Conservation (phyloP, 2,329 filamentous ascomycete species). For the Sporothrix humicola region DNA sequence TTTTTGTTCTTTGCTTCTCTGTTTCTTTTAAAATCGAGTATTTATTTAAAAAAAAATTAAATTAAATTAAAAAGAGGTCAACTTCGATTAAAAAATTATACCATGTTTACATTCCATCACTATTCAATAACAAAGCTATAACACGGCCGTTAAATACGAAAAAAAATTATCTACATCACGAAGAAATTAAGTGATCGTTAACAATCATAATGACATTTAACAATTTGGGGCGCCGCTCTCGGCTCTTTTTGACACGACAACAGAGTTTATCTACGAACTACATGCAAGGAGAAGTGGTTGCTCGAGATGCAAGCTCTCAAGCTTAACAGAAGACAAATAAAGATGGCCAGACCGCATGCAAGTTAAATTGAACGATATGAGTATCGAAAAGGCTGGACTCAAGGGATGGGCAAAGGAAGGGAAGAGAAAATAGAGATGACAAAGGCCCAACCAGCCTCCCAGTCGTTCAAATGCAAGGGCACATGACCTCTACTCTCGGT, state of each 20-base stretch:
- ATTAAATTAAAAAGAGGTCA: background rate
- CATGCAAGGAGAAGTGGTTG: constrained; percentile 9
- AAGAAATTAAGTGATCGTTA: background rate
- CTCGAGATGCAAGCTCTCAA: constrained; percentile 1
- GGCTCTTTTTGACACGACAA: constrained; percentile 13
- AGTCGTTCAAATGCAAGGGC: background rate
- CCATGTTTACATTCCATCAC: too few relatives aligned
- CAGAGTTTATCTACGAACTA: background rate
- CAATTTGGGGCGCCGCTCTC: background rate
- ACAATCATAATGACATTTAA: background rate
- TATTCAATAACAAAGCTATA: too few relatives aligned
- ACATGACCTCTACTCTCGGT: constrained; percentile 13
- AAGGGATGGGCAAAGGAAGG: background rate
- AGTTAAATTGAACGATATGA: constrained; percentile 9
- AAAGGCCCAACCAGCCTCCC: background rate
- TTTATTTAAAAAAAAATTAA: background rate
- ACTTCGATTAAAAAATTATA: too few relatives aligned
- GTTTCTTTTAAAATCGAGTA: too few relatives aligned
- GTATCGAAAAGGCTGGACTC: background rate
- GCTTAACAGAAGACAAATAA: background rate
- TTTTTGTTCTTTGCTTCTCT: too few relatives aligned
- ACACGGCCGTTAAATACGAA: too few relatives aligned
- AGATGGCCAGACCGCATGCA: constrained; percentile 9
- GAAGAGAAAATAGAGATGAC: background rate
- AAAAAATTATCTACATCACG: too few relatives aligned